Conservation (phyloP, 805 yeast genomes). For the Hanseniaspora guilliermondii region DNA sequence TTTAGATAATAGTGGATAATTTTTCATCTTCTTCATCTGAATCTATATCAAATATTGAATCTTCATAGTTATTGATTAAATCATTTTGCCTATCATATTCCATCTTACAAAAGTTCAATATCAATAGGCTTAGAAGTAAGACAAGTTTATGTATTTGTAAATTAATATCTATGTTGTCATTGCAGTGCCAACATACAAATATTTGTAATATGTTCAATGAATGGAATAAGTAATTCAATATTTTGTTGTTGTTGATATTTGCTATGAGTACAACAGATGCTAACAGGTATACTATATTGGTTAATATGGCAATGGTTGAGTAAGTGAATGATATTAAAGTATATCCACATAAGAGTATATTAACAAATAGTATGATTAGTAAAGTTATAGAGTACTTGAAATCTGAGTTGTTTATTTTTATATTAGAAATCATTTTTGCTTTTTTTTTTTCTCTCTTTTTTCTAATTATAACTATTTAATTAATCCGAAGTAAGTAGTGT, state of each 20-base stretch:
- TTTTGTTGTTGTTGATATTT: background rate
- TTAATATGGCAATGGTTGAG: background rate
- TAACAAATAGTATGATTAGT: background rate
- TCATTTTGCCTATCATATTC: background rate
- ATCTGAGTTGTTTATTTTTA: background rate
- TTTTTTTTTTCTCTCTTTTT: no score
- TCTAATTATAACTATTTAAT: no score
- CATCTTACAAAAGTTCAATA: background rate
- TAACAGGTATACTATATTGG: background rate
- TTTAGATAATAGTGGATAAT: no score
- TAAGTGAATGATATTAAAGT: background rate
- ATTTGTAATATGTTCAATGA: background rate
- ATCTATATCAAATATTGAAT: conserved; percentile 10
- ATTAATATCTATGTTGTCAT: background rate
- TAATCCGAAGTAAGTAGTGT: no score
- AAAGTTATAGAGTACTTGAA: background rate
- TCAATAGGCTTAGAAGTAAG: background rate
- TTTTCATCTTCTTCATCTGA: conserved; percentile 2
- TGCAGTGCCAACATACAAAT: background rate
- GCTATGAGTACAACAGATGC: background rate
- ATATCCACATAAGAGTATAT: background rate
- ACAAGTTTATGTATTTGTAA: background rate
- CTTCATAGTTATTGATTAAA: background rate
- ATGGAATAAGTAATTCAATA: background rate
- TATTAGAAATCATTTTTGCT: background rate